A percentile compares a stretch with the other conserved stretches of the same genome.
Conservation (phyloP, 1,284 basidiomycete genomes). For the Irpex sp. region DNA sequence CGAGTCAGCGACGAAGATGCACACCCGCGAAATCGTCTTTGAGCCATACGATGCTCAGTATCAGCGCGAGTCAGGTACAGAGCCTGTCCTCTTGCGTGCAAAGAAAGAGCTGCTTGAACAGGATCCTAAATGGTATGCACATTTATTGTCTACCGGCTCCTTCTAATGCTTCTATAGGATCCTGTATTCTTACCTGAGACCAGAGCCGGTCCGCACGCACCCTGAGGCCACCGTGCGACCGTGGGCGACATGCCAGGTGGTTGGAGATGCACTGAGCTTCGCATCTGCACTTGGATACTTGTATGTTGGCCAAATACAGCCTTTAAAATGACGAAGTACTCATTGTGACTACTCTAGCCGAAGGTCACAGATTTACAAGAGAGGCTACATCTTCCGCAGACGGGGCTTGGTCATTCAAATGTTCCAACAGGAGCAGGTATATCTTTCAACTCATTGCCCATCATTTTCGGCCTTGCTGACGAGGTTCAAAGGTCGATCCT, state of each 20-base stretch:
- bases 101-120: constrained; percentile 61
- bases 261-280: constrained; percentile 71
- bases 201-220: constrained; percentile 69
- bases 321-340: not conserved
- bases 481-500: constrained; percentile 47
- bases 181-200: constrained; percentile 71
- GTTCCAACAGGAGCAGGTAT: constrained; percentile 76
- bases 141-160: not conserved
- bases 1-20: constrained; percentile 66
- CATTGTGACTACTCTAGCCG: constrained; percentile 35
- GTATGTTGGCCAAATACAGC: constrained; percentile 32
- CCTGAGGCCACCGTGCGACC: constrained; percentile 79
- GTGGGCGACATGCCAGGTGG: constrained; percentile 70
- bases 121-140: constrained; percentile 52
- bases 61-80: constrained; percentile 51
- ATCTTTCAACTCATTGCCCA: constrained; percentile 7
- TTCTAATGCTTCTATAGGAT: constrained; percentile 38
- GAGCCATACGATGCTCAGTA: constrained; percentile 63
- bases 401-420: constrained; percentile 68
- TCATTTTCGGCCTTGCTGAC: not conserved
- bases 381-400: constrained; percentile 66
- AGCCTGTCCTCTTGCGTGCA: constrained; percentile 67
- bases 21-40: constrained; percentile 66
- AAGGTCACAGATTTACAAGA: constrained; percentile 71
- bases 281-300: constrained; percentile 70